These are phyloP conservation scores for Myriosclerotinia curreyana DNA, from an alignment of 2,329 filamentous ascomycete genomes.

Conservation along the genomic window DNA sequence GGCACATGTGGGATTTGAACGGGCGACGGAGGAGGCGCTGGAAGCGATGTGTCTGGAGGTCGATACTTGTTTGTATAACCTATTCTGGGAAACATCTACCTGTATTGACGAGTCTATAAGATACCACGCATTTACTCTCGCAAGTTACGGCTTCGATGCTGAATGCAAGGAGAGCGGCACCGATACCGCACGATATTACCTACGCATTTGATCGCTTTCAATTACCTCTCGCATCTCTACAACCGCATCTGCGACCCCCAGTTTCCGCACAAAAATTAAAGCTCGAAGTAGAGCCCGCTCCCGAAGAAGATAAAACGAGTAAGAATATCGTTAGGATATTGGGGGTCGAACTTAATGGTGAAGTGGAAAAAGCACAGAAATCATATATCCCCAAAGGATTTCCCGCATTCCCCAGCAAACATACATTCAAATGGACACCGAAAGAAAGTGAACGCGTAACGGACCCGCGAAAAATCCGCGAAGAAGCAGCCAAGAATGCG, in stretches of 20 bases:
- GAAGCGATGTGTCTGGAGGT: slow-evolving; percentile 56
- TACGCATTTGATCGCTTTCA: slow-evolving; percentile 51
- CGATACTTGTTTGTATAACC: slow-evolving; percentile 52
- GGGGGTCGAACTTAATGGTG: slow-evolving; percentile 56
- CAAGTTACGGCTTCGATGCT: slow-evolving; percentile 37
- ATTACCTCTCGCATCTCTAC: slow-evolving; percentile 50
- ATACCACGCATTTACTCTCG: slow-evolving; percentile 36
- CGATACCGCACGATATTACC: slow-evolving; percentile 57
- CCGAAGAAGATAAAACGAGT: slow-evolving; percentile 45
- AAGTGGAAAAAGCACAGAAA: slow-evolving; percentile 53
- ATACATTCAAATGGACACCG: slow-evolving; percentile 61
- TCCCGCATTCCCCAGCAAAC: slow-evolving; percentile 60
- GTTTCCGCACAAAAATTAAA: slow-evolving; percentile 42
- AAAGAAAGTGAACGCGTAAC: slow-evolving; percentile 46
- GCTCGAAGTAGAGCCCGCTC: slow-evolving; percentile 39
- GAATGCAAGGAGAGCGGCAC: slow-evolving; percentile 46
- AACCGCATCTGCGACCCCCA: slow-evolving; percentile 56
- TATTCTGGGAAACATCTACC: slow-evolving; percentile 5
- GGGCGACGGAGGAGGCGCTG: slow-evolving; percentile 54
- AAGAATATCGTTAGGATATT: slow-evolving; percentile 41
- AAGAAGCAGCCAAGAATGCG: slow-evolving; percentile 57
- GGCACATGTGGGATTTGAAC: slow-evolving; percentile 57
- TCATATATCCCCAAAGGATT: slow-evolving; percentile 57
- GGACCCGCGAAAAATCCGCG: slow-evolving; percentile 57
- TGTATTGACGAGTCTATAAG: slow-evolving; percentile 29